Base-by-base conservation (phyloP, 2,329 filamentous ascomycete species). In the Fusarium aywerte region DNA sequence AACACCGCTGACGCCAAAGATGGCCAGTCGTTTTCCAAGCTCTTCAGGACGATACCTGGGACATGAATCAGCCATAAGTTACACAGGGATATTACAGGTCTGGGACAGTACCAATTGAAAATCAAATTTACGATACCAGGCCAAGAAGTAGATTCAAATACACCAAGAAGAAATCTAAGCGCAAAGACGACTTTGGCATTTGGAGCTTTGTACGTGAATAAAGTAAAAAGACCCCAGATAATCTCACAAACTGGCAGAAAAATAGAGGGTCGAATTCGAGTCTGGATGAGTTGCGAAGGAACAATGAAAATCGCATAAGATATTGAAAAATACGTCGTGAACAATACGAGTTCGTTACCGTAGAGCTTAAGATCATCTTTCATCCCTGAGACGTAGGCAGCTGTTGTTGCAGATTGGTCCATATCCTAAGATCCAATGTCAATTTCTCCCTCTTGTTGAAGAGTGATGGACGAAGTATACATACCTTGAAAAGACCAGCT, bases 261-360 rank as follows among this genome's bases (percentile, higher is more conserved):
- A 0, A 72, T 18, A 1, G 69, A 72, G 8, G 69, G 69, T 3
- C 69, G 65, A 9, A 72, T 44, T 10, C 69, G 65, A 0, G 69
- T 72, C 5, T 72, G 69, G 9, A 72, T 69, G 9, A 72, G 36
- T 9, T 72, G 69, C 0, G 69, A 72, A 0, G 69, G 69, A 0
- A 72, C 67, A 2, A 72, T 72, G 4, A 72, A 72, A 5, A 72
- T 32, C 0, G 69, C 67, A 18, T 72, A 72, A 3, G 69, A 67
- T 13, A 72, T 72, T 15, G 69, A 71, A 32, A 72, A 72, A 18
- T 72, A 72, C 0, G 69, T 72, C 1, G 69, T 72, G n/a, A 72
- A 72, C 7, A 72, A 67, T 0, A 72, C 69, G 6, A 72, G 5
- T 35, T 72, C 65, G 4, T 72, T 72, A 0, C 69, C 65, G 7